Percentiles rank a stretch among this genome's conserved stretches.
Evolutionary conservation across 176 grass and related monocot genomes (phyloP).

Genomic region (Zizania latifolia): DNA sequence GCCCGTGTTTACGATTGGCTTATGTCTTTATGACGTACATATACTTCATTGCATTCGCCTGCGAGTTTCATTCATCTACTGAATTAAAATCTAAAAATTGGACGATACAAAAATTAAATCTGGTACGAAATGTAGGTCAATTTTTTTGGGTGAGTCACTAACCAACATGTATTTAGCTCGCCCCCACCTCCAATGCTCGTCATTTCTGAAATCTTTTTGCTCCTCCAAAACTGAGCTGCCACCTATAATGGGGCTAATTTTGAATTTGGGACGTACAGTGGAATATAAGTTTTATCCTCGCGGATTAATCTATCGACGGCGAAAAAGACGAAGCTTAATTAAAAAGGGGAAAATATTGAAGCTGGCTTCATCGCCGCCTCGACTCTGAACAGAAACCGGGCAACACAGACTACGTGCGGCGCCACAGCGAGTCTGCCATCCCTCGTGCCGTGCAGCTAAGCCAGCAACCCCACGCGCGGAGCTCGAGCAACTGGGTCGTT

Average conservation of each 20-base stretch:
- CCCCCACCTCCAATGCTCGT: background rate
- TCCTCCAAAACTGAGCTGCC: background rate
- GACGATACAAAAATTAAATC: background rate
- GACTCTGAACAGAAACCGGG: background rate
- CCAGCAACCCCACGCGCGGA: background rate
- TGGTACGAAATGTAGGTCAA: background rate
- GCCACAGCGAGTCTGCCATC: background rate
- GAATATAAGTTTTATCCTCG: background rate
- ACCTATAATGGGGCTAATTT: background rate
- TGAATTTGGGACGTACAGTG: background rate
- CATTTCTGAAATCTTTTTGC: background rate
- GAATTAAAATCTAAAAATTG: too few species aligned
- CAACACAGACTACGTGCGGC: background rate
- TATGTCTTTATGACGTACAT: background rate
- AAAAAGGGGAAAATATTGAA: conserved; percentile 7
- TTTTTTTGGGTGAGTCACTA: too few species aligned
- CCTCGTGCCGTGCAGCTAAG: background rate
- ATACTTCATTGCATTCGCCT: background rate
- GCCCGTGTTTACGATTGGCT: background rate
- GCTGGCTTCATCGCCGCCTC: conserved; percentile 10
- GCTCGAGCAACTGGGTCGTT: too few species aligned
- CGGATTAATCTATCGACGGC: background rate
- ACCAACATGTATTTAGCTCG: background rate
- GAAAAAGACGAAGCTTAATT: too few species aligned
- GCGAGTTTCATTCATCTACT: background rate